Conservation (phyloP, 768 basidiomycete genomes). For the Hemileccinum impolitum region DNA sequence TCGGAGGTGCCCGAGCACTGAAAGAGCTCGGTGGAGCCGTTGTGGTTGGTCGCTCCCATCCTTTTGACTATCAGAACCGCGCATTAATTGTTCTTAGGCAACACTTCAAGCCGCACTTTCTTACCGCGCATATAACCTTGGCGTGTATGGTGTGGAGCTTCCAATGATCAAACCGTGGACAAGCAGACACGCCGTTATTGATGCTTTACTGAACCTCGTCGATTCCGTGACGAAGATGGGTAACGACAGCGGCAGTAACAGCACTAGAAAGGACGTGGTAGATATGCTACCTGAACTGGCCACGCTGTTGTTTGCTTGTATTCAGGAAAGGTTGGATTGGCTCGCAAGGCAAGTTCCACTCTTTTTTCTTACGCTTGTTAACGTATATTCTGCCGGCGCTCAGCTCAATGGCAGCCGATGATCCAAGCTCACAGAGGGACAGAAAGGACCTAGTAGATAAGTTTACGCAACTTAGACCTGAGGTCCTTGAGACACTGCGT, state of each 20-base stretch:
- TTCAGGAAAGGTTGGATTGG: slow-evolving; percentile 69
- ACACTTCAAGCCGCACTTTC: slow-evolving; percentile 69
- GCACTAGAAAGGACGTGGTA: slow-evolving; percentile 36
- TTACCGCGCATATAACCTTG: slow-evolving; percentile 67
- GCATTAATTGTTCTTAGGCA: slow-evolving; percentile 41
- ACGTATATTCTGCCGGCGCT: neutral
- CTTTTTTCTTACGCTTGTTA: neutral
- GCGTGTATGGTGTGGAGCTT: slow-evolving; percentile 73
- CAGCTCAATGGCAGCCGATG: slow-evolving; percentile 46
- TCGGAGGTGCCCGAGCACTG: slow-evolving; percentile 20
- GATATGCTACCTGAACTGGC: slow-evolving; percentile 66
- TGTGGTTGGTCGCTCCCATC: slow-evolving; percentile 46
- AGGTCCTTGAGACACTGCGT: slow-evolving; percentile 81
- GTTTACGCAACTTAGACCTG: slow-evolving; percentile 70
- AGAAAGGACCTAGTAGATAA: slow-evolving; percentile 57
- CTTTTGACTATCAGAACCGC: neutral
- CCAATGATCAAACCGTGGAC: slow-evolving; percentile 84
- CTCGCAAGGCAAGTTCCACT: slow-evolving; percentile 46
- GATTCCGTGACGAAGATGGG: slow-evolving; percentile 47
- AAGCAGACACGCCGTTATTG: slow-evolving; percentile 63
- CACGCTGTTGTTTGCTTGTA: slow-evolving; percentile 56
- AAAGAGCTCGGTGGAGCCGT: slow-evolving; percentile 46
- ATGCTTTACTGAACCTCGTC: slow-evolving; percentile 70
- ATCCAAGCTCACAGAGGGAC: slow-evolving; percentile 52
- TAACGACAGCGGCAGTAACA: slow-evolving; percentile 10